A percentile compares a stretch with the other conserved stretches of the same genome.
Conservation (phyloP, 208 protist species). For the Trypanosoma boissoni region DNA sequence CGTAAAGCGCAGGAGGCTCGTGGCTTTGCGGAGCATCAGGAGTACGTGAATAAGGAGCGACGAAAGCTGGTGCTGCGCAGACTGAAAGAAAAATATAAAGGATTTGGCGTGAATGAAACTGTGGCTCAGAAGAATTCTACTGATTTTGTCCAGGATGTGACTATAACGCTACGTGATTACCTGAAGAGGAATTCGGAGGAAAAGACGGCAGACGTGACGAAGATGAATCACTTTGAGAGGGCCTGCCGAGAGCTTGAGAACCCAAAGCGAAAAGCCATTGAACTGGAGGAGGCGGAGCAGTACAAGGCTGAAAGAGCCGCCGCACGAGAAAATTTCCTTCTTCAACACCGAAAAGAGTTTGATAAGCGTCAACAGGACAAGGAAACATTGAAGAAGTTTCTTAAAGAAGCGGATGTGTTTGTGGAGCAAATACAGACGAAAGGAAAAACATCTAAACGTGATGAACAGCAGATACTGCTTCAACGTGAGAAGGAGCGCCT, state of each 20-base stretch:
- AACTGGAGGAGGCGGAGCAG: slow-evolving; percentile 46
- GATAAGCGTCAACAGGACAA: slow-evolving; percentile 67
- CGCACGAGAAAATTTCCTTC: slow-evolving; percentile 62
- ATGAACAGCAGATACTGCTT: slow-evolving; percentile 69
- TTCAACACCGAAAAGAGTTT: slow-evolving; percentile 78
- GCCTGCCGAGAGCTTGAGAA: slow-evolving; percentile 67
- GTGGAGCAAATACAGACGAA: slow-evolving; percentile 46
- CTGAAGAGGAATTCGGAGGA: slow-evolving; percentile 40
- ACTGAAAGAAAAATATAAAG: slow-evolving; percentile 70
- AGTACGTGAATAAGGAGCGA: slow-evolving; percentile 59
- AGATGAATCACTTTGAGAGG: slow-evolving; percentile 70
- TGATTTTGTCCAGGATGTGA: slow-evolving; percentile 74
- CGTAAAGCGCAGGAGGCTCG: slow-evolving; percentile 36
- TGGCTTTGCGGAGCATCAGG: slow-evolving; percentile 49
- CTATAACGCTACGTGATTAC: slow-evolving; percentile 46
- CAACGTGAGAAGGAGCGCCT: slow-evolving; percentile 70
- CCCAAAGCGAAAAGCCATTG: slow-evolving; percentile 55
- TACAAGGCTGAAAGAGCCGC: slow-evolving; percentile 50
- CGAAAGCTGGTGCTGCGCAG: slow-evolving; percentile 54
- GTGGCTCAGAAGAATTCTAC: slow-evolving; percentile 46
- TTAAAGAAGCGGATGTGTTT: slow-evolving; percentile 53
- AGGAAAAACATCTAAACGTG: slow-evolving; percentile 72
- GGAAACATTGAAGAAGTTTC: slow-evolving; percentile 50
- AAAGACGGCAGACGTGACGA: slow-evolving; percentile 53
- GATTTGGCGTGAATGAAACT: slow-evolving; percentile 55